phyloP scores from a whole-genome alignment of 2,329 filamentous ascomycete genomes.

The Aspergillus cejpii region DNA sequence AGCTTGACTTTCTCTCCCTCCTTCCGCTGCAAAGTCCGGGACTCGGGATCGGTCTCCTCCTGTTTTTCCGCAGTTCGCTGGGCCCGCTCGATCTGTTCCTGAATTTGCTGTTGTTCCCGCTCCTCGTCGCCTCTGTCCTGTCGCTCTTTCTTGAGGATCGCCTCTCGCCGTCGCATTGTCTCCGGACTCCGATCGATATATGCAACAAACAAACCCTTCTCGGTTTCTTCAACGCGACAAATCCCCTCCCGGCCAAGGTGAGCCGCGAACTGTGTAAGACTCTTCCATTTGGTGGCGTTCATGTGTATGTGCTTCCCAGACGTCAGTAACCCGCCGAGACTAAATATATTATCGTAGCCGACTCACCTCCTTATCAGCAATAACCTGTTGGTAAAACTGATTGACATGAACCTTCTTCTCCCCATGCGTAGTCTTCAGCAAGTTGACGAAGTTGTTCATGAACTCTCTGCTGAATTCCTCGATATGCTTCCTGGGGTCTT shows the following conservation, averaged over 20 bases:
- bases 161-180: constrained; percentile 71
- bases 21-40: constrained; percentile 46
- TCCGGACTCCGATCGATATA: constrained; percentile 93
- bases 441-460: constrained; percentile 65
- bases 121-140: constrained; percentile 89
- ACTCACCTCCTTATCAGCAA: constrained; percentile 62
- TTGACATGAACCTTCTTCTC: constrained; percentile 88
- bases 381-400: constrained; percentile 92
- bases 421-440: constrained; percentile 76
- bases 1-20: constrained; percentile 72
- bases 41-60: constrained; percentile 39
- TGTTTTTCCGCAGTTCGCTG: constrained; percentile 52
- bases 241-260: constrained; percentile 78
- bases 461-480: constrained; percentile 78
- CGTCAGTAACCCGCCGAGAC: not conserved
- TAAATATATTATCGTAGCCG: too few relatives aligned
- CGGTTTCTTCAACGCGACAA: constrained; percentile 81
- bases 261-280: constrained; percentile 84
- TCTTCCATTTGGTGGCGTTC: constrained; percentile 86
- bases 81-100: constrained; percentile 75
- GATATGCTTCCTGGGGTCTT: constrained; percentile 78
- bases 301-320: constrained; percentile 66
- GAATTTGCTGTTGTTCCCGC: constrained; percentile 73
- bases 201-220: constrained; percentile 72
- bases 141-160: constrained; percentile 72